These are phyloP conservation scores for Mycena kentingensis DNA, from an alignment of 768 basidiomycete species.

Conservation along the genomic window DNA sequence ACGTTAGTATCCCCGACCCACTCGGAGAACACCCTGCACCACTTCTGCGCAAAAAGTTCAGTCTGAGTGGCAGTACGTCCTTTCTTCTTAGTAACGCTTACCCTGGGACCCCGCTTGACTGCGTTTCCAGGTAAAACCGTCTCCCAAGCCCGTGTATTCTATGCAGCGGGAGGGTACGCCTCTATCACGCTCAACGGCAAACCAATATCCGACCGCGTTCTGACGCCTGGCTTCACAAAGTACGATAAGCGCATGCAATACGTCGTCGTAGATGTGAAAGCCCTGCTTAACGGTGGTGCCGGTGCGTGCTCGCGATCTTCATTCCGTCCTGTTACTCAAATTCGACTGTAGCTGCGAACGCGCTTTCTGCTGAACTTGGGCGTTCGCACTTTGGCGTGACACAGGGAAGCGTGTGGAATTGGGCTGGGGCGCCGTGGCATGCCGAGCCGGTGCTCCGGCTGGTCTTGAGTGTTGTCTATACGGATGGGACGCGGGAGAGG, in stretches of 20 bases:
- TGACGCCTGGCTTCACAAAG: constrained; percentile 34
- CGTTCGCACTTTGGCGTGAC: constrained; percentile 33
- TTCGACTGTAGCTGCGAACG: constrained; percentile 20
- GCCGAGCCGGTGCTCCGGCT: constrained; percentile 29
- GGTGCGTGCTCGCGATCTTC: constrained; percentile 7
- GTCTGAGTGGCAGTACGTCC: constrained; percentile 3
- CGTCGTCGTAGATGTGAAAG: constrained; percentile 27
- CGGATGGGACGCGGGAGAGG: constrained; percentile 26
- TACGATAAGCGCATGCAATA: constrained; percentile 32
- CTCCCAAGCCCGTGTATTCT: constrained; percentile 30
- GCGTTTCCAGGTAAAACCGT: constrained; percentile 14
- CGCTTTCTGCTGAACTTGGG: constrained; percentile 29
- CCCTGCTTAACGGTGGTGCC: constrained; percentile 1
- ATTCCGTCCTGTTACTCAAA: background rate
- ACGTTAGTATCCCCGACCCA: constrained; percentile 25
- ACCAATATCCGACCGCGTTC: constrained; percentile 30
- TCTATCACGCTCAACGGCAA: constrained; percentile 31
- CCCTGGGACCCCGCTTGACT: background rate
- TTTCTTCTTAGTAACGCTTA: background rate
- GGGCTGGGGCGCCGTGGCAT: constrained; percentile 34
- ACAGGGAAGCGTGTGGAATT: constrained; percentile 35
- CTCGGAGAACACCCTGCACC: constrained; percentile 34
- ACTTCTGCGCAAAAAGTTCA: constrained; percentile 29
- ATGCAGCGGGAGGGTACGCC: constrained; percentile 33
- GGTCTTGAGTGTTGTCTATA: constrained; percentile 28